Conservation (phyloP, 306 rosid species). For the Malus fusca region DNA sequence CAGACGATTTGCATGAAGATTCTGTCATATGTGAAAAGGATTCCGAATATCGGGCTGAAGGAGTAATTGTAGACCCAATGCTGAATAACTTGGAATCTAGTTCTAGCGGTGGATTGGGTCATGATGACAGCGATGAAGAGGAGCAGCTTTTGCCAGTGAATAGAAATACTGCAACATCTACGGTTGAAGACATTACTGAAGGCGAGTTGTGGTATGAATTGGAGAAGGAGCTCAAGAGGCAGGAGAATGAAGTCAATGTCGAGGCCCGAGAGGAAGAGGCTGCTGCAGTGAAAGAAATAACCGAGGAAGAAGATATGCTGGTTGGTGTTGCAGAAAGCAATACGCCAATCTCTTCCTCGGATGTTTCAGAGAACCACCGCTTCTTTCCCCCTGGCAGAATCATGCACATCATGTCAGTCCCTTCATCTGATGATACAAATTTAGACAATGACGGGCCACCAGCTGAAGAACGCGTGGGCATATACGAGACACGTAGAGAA, state of each 20-base stretch:
- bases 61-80: constrained; percentile 14
- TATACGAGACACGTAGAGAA: constrained; percentile 77
- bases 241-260: constrained; percentile 30
- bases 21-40: constrained; percentile 38
- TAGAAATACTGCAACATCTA: constrained; percentile 29
- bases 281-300: constrained; percentile 67
- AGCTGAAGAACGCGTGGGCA: constrained; percentile 46
- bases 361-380: constrained; percentile 51
- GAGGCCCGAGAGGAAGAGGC: constrained; percentile 65
- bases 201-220: constrained; percentile 80
- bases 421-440: constrained; percentile 31
- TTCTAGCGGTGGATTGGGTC: constrained; percentile 53
- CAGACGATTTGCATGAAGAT: constrained; percentile 33
- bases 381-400: constrained; percentile 88
- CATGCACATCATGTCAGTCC: constrained; percentile 70
- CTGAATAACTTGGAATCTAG: constrained; percentile 32
- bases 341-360: constrained; percentile 44
- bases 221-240: constrained; percentile 78
- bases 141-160: constrained; percentile 43
- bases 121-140: constrained; percentile 72
- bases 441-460: constrained; percentile 33
- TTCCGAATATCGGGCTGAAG: constrained; percentile 28
- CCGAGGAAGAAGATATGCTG: constrained; percentile 60
- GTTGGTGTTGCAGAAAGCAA: constrained; percentile 58
- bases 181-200: constrained; percentile 52